Evolutionary conservation across 495 filamentous ascomycete species (phyloP).

Genomic region (Podospora pseudoanserina): DNA sequence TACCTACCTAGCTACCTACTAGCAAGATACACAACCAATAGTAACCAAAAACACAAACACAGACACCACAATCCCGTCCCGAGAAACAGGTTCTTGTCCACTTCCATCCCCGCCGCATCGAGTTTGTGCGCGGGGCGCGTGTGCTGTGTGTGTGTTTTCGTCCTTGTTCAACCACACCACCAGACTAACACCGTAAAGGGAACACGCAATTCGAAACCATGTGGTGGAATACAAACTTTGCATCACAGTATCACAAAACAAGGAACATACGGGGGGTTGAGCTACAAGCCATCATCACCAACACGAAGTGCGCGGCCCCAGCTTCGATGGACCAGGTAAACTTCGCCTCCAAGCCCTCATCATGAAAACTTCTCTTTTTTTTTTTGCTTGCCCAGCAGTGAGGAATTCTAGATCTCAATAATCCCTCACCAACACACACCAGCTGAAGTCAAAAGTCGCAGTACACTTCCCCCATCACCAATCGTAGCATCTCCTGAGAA

Average conservation of each 20-base stretch:
- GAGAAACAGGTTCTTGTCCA: neutral
- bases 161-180: neutral
- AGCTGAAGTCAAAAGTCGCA: too few relatives aligned
- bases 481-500: too few relatives aligned
- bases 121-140: neutral
- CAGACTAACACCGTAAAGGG: neutral
- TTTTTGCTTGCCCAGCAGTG: too few relatives aligned
- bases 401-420: too few relatives aligned
- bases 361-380: too few relatives aligned
- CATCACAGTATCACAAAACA: neutral
- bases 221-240: neutral
- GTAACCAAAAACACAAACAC: neutral
- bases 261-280: too few relatives aligned
- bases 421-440: too few relatives aligned
- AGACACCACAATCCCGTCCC: neutral
- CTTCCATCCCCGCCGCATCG: neutral
- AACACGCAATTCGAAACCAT: neutral
- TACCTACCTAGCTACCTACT: too few relatives aligned
- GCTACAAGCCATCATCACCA: neutral
- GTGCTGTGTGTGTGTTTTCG: neutral
- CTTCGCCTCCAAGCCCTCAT: too few relatives aligned
- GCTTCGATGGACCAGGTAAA: too few relatives aligned
- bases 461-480: too few relatives aligned
- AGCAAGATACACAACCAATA: neutral
- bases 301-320: neutral